These are phyloP conservation scores for Colletotrichum tamarilloi DNA, from an alignment of 2,329 filamentous ascomycete genomes.

Conservation along the genomic window DNA sequence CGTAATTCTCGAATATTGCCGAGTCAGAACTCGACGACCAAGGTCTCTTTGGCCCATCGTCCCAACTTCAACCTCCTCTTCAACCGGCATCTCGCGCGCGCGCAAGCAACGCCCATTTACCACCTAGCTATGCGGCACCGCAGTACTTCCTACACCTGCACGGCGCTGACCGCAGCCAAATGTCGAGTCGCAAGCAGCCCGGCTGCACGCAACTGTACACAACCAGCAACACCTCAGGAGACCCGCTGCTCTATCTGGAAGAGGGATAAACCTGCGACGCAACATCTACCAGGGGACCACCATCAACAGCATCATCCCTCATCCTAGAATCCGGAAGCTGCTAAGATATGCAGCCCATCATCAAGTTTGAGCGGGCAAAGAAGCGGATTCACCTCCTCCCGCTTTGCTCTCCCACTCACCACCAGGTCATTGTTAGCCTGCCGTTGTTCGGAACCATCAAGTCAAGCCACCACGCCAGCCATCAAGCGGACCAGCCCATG, in stretches of 20 bases:
- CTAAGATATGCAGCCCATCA: neutral
- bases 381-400: neutral
- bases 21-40: conserved; percentile 41
- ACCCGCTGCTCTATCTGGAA: neutral
- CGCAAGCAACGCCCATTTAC: neutral
- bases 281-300: conserved; percentile 13
- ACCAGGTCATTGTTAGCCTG: neutral
- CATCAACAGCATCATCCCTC: conserved; percentile 8
- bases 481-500: neutral
- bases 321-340: neutral
- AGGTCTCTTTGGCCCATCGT: neutral
- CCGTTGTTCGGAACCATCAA: neutral
- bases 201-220: neutral
- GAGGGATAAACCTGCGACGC: conserved; percentile 19
- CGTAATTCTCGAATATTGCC: conserved; percentile 56
- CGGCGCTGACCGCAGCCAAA: neutral
- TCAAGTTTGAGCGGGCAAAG: conserved; percentile 7
- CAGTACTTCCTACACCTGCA: neutral
- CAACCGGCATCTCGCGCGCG: neutral
- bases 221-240: neutral
- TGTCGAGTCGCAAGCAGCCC: conserved; percentile 16
- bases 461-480: neutral
- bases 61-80: conserved; percentile 6
- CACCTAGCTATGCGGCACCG: neutral
- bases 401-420: neutral